Evolutionary conservation across 805 yeast genomes (phyloP).

Genomic region (Cyberlindnera japonica): DNA sequence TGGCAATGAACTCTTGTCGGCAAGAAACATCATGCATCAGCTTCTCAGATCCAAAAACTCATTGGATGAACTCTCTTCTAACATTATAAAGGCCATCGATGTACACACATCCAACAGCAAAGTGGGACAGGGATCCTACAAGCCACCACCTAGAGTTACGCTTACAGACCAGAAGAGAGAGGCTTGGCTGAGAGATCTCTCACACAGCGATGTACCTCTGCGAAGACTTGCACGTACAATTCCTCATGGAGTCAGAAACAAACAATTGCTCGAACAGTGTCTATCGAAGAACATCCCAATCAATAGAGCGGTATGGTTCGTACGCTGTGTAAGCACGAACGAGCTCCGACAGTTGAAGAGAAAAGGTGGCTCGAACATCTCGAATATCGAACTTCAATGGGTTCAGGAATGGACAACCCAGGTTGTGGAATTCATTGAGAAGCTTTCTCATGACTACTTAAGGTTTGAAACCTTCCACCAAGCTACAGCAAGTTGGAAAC

Average conservation of each 20-base stretch:
- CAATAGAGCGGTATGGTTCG: conserved; percentile 85
- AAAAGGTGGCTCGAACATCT: conserved; percentile 36
- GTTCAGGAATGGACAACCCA: conserved; percentile 88
- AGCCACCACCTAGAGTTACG: conserved; percentile 87
- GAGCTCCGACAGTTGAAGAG: conserved; percentile 61
- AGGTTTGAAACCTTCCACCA: conserved; percentile 32
- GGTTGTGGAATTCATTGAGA: conserved; percentile 55
- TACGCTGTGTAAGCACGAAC: conserved; percentile 80
- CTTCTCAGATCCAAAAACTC: conserved; percentile 28
- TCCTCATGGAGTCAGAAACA: conserved; percentile 87
- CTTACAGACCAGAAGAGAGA: conserved; percentile 83
- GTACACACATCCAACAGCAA: conserved; percentile 43
- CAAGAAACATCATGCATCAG: conserved; percentile 50
- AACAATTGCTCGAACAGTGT: conserved; percentile 69
- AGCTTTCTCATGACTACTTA: conserved; percentile 25
- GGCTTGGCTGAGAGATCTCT: conserved; percentile 79
- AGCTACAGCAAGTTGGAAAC: conserved; percentile 45
- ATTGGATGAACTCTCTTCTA: conserved; percentile 46
- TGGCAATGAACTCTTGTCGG: conserved; percentile 65
- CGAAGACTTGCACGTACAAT: conserved; percentile 67
- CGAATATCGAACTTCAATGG: conserved; percentile 58
- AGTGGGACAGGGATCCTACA: conserved; percentile 51
- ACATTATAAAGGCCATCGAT: conserved; percentile 46
- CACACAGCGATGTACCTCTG: conserved; percentile 63
- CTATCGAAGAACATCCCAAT: conserved; percentile 65